These are phyloP conservation scores for Fusarium citri DNA, from an alignment of 2,329 filamentous ascomycete genomes.

Conservation along the genomic window DNA sequence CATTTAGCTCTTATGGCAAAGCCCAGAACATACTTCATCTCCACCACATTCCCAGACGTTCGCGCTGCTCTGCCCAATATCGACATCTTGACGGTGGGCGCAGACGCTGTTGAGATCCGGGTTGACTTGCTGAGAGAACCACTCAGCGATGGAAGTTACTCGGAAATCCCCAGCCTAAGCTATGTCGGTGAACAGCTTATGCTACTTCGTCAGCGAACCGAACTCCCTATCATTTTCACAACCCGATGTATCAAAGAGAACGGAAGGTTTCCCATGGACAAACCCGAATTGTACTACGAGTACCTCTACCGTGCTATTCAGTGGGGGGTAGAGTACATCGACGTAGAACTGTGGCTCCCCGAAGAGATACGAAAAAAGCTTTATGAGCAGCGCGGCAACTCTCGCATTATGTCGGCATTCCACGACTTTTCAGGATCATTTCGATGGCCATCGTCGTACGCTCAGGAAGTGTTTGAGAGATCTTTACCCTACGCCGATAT, in stretches of 20 bases:
- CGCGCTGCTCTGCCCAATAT: slow-evolving; percentile 84
- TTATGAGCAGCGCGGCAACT: slow-evolving; percentile 78
- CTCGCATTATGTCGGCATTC: slow-evolving; percentile 90
- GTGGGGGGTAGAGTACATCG: slow-evolving; percentile 91
- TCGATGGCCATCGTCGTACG: slow-evolving; percentile 82
- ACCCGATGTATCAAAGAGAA: slow-evolving; percentile 85
- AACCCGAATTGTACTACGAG: slow-evolving; percentile 78
- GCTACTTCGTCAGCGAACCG: slow-evolving; percentile 83
- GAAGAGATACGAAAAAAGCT: slow-evolving; percentile 77
- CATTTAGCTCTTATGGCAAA: slow-evolving; percentile 84
- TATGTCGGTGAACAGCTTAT: slow-evolving; percentile 91
- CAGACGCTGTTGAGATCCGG: slow-evolving; percentile 85
- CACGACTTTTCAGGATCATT: slow-evolving; percentile 89
- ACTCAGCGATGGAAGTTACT: slow-evolving; percentile 69
- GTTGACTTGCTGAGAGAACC: slow-evolving; percentile 85
- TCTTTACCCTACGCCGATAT: slow-evolving; percentile 83
- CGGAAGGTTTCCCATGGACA: slow-evolving; percentile 85
- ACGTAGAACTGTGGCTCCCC: slow-evolving; percentile 88
- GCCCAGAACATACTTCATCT: slow-evolving; percentile 84
- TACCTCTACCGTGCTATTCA: slow-evolving; percentile 87
- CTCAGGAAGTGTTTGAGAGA: slow-evolving; percentile 76
- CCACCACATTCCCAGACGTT: slow-evolving; percentile 89
- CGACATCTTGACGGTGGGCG: slow-evolving; percentile 87
- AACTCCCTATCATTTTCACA: slow-evolving; percentile 91
- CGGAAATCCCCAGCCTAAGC: slow-evolving; percentile 78